phyloP scores from a whole-genome alignment of 2,329 filamentous ascomycete species.

The Fusarium sp. region DNA sequence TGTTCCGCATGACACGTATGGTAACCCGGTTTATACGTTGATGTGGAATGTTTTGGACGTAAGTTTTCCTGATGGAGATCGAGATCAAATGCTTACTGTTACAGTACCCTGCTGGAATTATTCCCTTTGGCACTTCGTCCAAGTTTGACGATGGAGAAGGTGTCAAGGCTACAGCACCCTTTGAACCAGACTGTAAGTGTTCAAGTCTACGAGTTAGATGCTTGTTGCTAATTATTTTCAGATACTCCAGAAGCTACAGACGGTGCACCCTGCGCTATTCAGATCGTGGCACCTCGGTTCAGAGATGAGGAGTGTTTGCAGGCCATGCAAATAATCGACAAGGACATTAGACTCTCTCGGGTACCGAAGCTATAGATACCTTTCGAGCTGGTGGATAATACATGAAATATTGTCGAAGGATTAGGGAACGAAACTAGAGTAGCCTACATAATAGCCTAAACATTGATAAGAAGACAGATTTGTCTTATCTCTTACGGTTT shows the following conservation, averaged over 20 bases:
- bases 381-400: no score
- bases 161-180: slow-evolving; percentile 22
- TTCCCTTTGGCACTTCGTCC: slow-evolving; percentile 31
- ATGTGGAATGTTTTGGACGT: slow-evolving; percentile 44
- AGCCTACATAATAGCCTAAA: no score
- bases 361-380: slow-evolving; percentile 1
- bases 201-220: no score
- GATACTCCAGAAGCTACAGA: slow-evolving; percentile 31
- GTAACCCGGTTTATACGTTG: slow-evolving; percentile 35
- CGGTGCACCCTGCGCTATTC: slow-evolving; percentile 33
- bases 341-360: background rate
- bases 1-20: slow-evolving; percentile 40
- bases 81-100: background rate
- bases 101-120: slow-evolving; percentile 40
- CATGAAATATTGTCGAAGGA: no score
- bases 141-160: slow-evolving; percentile 24
- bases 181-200: slow-evolving; percentile 38
- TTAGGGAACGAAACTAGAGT: no score
- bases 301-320: slow-evolving; percentile 40
- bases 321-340: slow-evolving; percentile 38
- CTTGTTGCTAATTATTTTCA: background rate
- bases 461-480: no score
- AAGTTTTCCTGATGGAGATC: background rate
- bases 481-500: no score
- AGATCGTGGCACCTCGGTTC: slow-evolving; percentile 34